phyloP scores from a whole-genome alignment of 2,329 filamentous ascomycete genomes.

The Colletotrichum tamarilloi region DNA sequence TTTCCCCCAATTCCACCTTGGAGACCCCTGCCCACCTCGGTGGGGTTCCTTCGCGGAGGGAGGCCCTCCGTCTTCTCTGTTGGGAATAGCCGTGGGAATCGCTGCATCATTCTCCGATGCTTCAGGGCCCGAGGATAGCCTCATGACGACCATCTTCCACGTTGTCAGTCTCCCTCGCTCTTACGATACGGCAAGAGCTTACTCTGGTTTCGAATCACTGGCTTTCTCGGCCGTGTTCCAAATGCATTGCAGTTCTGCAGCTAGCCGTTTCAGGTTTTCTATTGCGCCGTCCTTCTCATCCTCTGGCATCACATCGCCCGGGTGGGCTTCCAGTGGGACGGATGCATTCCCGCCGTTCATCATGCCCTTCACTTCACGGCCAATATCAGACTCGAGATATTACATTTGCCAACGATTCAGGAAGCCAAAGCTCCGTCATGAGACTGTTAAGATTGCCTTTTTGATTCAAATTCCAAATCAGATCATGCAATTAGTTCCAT shows the following conservation, averaged over 20 bases:
- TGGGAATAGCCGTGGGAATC: not conserved
- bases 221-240: not conserved
- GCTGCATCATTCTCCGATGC: conserved; percentile 12
- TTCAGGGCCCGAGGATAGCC: not conserved
- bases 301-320: not conserved
- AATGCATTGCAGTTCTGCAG: conserved; percentile 5
- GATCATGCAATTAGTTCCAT: not conserved
- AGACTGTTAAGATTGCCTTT: not conserved
- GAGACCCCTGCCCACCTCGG: not conserved
- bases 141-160: not conserved
- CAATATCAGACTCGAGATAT: not conserved
- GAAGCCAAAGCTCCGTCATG: conserved; percentile 12
- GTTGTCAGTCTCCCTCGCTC: not conserved
- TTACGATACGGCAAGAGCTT: not conserved
- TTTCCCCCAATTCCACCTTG: not conserved
- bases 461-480: not conserved
- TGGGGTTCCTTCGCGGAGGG: conserved; percentile 25
- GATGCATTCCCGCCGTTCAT: conserved; percentile 15
- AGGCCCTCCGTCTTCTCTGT: conserved; percentile 16
- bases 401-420: not conserved
- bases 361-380: not conserved
- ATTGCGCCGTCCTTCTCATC: not conserved
- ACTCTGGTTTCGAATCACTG: not conserved
- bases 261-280: not conserved
- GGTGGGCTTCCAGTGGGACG: not conserved